Base-by-base conservation (phyloP, 1,284 basidiomycete species). In the Puccinia brachypodii region DNA sequence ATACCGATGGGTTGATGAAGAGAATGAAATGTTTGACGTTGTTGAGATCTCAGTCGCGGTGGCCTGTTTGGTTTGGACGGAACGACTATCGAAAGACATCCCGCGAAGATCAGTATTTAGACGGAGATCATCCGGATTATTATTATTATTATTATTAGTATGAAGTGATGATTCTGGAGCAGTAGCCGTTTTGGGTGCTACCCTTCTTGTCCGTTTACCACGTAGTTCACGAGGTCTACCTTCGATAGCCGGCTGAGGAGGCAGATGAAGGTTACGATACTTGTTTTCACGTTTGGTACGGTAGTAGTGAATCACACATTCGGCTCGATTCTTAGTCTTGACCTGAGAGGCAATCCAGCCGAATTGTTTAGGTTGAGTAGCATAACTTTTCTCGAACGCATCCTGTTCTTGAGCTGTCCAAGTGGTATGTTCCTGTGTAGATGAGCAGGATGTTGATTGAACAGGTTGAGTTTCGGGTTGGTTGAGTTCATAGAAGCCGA, bases 221-320 rank as follows among this genome's bases (percentile, higher is more conserved):
- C 69, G 66, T 19, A 79, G 47, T 62, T 79, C 77, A 3, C 68
- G 64, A 40, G 66, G 11, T 47, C 72, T 79, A 33, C 64, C 66
- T 72, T 79, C 77, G 53, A 42, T 31, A 31, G 53, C 33, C n/a
- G 69, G 19, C 31, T 66, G 66, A 72, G 64, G 33, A 36, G 50
- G 68, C 44, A 68, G 36, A 36, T 79, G 77, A 31, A 82, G 66
- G 53, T 75, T 76, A 31, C 80, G 72, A 58, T 82, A 82, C 64
- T 74, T 72, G 60, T 79, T 71, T 6, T 53, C 58, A 44, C 56
- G 36, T 82, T 82, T 82, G 40, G 80, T 82, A n/a, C 62, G 80
- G 58, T 82, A 82, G 73, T 82, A 82, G 64, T 76, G 72, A 19
- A 82, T 38, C 4, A 82, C 80, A 82, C 80, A 82, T 82, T 82